Conservation (phyloP, 192 early-diverging fungal genomes). For the Diversispora eburnea region DNA sequence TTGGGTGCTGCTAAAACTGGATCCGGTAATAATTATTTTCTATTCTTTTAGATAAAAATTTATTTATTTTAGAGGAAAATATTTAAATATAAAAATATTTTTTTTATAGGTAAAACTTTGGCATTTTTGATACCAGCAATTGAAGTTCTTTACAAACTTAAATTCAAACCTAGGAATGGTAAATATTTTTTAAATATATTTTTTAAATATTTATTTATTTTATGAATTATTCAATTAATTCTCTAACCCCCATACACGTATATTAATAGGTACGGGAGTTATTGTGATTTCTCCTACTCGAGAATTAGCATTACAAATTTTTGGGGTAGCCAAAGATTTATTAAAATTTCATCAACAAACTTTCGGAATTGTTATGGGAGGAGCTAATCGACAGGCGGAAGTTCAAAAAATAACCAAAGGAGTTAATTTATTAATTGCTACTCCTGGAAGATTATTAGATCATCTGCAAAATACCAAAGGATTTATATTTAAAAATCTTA, state of each 20-base stretch:
- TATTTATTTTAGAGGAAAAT: background rate
- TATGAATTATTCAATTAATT: background rate
- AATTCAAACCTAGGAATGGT: conserved; percentile 97
- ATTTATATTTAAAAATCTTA: conserved; percentile 92
- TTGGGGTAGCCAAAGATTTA: conserved; percentile 96
- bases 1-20: conserved; percentile 98
- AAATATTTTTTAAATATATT: conserved; percentile 23
- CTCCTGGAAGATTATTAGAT: conserved; percentile 95
- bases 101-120: conserved; percentile 77
- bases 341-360: conserved; percentile 94
- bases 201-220: conserved; percentile 1
- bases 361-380: conserved; percentile 98
- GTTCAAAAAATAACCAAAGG: conserved; percentile 94
- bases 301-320: conserved; percentile 97
- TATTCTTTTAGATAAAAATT: background rate
- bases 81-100: background rate
- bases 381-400: conserved; percentile 94
- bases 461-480: conserved; percentile 98
- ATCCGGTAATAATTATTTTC: conserved; percentile 32
- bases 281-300: conserved; percentile 97
- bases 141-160: conserved; percentile 81
- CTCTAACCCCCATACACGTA: background rate
- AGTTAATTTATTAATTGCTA: conserved; percentile 94
- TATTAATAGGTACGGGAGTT: conserved; percentile 72
- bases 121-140: conserved; percentile 95